phyloP scores from a whole-genome alignment of 345 rosid species.

The Pugionium dolabratum region DNA sequence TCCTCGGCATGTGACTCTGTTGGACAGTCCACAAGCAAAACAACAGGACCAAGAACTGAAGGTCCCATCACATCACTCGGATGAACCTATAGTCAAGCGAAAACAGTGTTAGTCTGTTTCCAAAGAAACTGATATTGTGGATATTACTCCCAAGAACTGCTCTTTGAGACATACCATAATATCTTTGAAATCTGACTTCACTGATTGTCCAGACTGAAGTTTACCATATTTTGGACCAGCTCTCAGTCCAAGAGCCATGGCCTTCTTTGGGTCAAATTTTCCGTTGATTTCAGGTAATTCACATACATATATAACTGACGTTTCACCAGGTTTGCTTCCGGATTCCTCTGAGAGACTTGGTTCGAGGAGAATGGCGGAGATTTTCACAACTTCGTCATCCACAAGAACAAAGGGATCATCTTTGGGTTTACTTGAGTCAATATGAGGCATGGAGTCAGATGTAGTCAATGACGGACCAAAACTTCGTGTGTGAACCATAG shows the following conservation, averaged over 20 bases:
- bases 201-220: conserved; percentile 83
- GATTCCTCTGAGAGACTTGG: conserved; percentile 46
- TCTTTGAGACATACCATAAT: conserved; percentile 58
- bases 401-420: conserved; percentile 67
- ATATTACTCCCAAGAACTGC: not conserved
- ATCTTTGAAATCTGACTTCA: conserved; percentile 68
- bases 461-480: conserved; percentile 56
- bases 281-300: conserved; percentile 90
- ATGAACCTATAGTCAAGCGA: conserved; percentile 57
- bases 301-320: conserved; percentile 79
- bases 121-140: not conserved
- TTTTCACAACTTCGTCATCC: conserved; percentile 82
- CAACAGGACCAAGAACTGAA: conserved; percentile 84
- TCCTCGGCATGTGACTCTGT: conserved; percentile 69
- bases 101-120: conserved; percentile 16
- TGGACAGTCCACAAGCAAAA: conserved; percentile 91
- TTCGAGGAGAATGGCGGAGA: conserved; percentile 68
- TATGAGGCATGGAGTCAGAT: conserved; percentile 43
- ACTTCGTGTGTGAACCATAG: conserved; percentile 90
- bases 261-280: conserved; percentile 82
- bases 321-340: conserved; percentile 66
- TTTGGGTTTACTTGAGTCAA: conserved; percentile 42
- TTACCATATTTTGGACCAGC: conserved; percentile 81
- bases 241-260: conserved; percentile 77
- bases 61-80: conserved; percentile 98